Evolutionary conservation across 345 rosid species (phyloP).

Genomic region (Euphorbia tirucalli): DNA sequence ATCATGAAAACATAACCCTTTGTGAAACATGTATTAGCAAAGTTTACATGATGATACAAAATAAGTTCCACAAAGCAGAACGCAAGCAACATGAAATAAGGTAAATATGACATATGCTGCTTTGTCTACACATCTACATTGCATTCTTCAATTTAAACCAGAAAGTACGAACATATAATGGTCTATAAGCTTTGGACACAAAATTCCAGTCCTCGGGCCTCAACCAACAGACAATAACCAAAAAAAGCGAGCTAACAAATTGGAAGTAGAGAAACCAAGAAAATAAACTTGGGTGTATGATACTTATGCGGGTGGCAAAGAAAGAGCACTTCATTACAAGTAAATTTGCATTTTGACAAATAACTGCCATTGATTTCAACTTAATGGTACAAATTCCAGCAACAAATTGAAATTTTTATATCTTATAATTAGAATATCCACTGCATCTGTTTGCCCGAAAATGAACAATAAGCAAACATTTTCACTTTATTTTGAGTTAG

Average conservation of each 20-base stretch:
- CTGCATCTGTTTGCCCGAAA: neutral
- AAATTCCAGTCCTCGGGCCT: neutral
- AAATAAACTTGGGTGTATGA: neutral
- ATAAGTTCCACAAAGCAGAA: neutral
- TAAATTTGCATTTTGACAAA: neutral
- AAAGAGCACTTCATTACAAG: no score
- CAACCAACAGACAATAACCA: neutral
- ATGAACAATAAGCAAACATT: neutral
- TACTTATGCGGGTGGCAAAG: neutral
- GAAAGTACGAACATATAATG: neutral
- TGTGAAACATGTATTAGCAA: neutral
- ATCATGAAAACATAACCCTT: neutral
- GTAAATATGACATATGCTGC: neutral
- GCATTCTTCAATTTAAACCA: constrained; percentile 1
- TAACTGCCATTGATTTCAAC: neutral
- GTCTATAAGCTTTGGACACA: neutral
- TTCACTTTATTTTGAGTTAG: neutral
- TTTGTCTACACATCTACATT: neutral
- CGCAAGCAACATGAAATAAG: neutral
- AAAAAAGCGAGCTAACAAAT: neutral
- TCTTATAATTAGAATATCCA: neutral
- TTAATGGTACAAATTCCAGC: neutral
- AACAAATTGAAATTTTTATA: neutral
- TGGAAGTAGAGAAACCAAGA: neutral
- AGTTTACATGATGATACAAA: neutral